Percentiles rank a stretch among this genome's conserved stretches.
phyloP scores from a whole-genome alignment of 2,329 filamentous ascomycete species.

The Diaporthe eres region DNA sequence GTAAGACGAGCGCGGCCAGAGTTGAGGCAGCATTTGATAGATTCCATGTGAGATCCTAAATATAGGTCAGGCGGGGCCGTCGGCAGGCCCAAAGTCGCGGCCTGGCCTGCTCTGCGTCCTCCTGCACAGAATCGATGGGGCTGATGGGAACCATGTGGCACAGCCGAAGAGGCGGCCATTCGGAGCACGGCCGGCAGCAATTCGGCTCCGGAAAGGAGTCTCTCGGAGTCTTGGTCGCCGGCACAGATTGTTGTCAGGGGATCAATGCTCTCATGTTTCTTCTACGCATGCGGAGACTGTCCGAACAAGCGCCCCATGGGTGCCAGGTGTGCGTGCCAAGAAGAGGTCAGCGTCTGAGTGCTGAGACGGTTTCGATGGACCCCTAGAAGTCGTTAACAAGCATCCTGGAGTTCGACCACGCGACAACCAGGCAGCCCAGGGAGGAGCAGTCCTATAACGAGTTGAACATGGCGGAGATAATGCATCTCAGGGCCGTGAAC shows the following conservation, averaged over 20 bases:
- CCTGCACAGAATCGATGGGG: not conserved
- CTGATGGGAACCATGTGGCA: not conserved
- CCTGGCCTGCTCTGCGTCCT: not conserved
- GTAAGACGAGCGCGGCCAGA: not conserved
- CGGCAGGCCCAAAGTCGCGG: not conserved
- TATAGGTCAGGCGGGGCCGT: not conserved
- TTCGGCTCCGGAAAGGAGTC: not conserved
- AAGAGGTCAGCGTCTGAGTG: no score
- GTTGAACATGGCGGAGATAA: not conserved
- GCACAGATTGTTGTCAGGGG: not conserved
- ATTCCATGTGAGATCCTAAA: not conserved
- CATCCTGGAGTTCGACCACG: no score
- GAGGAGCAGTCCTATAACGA: not conserved
- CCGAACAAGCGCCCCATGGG: not conserved
- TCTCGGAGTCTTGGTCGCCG: not conserved
- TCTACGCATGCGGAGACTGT: not conserved
- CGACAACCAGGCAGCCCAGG: no score
- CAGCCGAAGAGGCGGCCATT: not conserved
- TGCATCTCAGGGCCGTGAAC: not conserved
- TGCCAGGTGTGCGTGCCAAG: no score
- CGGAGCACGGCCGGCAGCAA: not conserved
- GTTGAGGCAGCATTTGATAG: not conserved
- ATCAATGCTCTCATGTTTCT: not conserved
- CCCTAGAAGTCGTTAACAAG: no score
- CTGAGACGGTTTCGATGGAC: no score